A percentile compares a stretch with the other conserved stretches of the same genome.
Conservation (phyloP, 2,329 filamentous ascomycete genomes). For the Aspergillus nomiae region DNA sequence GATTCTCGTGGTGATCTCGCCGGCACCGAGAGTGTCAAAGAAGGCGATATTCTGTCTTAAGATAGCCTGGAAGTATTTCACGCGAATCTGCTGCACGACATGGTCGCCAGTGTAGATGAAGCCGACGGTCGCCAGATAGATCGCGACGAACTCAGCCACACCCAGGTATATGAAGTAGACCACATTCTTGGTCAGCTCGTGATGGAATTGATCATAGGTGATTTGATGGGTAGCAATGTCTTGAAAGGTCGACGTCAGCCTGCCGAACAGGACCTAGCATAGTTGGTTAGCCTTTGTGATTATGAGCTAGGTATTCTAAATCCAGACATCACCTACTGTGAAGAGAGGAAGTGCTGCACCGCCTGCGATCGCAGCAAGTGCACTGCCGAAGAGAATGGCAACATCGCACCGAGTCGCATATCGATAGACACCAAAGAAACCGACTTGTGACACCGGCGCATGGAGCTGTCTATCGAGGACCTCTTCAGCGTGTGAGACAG, state of each 20-base stretch:
- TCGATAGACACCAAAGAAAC: constrained; percentile 63
- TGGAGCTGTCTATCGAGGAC: constrained; percentile 68
- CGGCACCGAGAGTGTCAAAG: constrained; percentile 86
- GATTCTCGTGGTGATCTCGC: constrained; percentile 88
- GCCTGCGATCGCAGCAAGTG: constrained; percentile 65
- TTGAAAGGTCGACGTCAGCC: constrained; percentile 71
- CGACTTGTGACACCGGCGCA: constrained; percentile 63
- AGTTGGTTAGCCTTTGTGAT: neutral
- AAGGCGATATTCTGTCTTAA: constrained; percentile 85
- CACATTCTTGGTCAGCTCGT: constrained; percentile 62
- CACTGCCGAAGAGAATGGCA: constrained; percentile 60
- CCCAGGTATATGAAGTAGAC: constrained; percentile 83
- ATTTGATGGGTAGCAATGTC: constrained; percentile 57
- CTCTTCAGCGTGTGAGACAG: constrained; percentile 53
- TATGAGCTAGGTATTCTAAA: neutral
- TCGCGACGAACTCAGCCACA: constrained; percentile 72
- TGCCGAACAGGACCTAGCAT: constrained; percentile 65
- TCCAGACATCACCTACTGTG: constrained; percentile 55
- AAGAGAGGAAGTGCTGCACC: constrained; percentile 75
- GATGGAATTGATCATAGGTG: constrained; percentile 57
- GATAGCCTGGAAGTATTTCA: constrained; percentile 78
- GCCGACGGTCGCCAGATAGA: constrained; percentile 76
- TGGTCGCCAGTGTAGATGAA: constrained; percentile 86
- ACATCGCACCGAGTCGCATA: constrained; percentile 67
- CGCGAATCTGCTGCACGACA: constrained; percentile 72